Percentiles rank a stretch among this genome's conserved stretches.
Conservation (phyloP, 106 monocot species). For the Allium fistulosum region DNA sequence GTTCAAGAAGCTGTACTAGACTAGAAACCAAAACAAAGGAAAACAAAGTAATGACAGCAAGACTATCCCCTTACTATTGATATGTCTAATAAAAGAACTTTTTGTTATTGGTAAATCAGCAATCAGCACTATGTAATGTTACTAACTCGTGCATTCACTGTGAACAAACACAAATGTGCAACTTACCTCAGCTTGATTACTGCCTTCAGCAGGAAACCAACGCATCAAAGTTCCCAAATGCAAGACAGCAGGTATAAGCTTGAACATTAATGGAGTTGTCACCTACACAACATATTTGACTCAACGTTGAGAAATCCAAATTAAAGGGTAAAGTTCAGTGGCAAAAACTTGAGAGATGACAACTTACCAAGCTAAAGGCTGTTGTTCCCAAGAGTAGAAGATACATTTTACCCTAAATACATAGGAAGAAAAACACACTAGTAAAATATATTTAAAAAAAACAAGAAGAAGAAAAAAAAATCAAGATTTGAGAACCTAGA, state of each 20-base stretch:
- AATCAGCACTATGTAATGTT: too few relatives aligned
- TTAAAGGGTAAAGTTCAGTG: background rate
- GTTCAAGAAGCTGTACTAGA: background rate
- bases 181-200: constrained; percentile 2
- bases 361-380: constrained; percentile 86
- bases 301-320: background rate
- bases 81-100: background rate
- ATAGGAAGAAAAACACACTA: background rate
- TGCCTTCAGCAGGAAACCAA: constrained; percentile 64
- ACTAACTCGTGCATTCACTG: background rate
- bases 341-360: background rate
- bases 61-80: too few relatives aligned
- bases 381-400: constrained; percentile 91
- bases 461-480: background rate
- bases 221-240: constrained; percentile 60
- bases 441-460: background rate
- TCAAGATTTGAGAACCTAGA: too few relatives aligned
- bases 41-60: background rate
- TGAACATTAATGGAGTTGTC: constrained; percentile 74
- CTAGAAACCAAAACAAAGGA: background rate
- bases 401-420: constrained; percentile 85
- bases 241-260: constrained; percentile 47
- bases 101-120: too few relatives aligned
- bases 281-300: constrained; percentile 28
- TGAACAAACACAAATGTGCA: background rate